A percentile compares a stretch with the other conserved stretches of the same genome.
These are phyloP conservation scores for Trichoderma citrinoviride DNA, from an alignment of 2,329 filamentous ascomycete species.

Conservation along the genomic window DNA sequence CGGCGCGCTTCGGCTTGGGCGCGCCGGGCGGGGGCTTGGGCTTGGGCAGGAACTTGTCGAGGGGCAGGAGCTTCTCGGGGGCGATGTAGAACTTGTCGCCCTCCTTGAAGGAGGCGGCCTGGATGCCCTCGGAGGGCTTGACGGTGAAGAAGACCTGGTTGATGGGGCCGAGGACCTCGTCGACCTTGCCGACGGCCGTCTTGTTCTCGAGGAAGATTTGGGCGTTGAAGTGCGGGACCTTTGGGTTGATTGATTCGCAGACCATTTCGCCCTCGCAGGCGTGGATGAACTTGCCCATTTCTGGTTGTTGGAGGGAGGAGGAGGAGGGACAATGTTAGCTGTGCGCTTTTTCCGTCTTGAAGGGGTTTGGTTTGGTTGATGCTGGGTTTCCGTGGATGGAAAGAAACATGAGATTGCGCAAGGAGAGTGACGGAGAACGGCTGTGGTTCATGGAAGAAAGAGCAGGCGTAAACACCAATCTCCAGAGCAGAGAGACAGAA, in stretches of 20 bases:
- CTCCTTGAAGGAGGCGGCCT: conserved; percentile 88
- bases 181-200: conserved; percentile 91
- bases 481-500: too few species aligned
- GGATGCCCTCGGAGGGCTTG: conserved; percentile 94
- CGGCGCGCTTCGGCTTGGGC: conserved; percentile 60
- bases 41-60: conserved; percentile 96
- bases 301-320: conserved; percentile 38
- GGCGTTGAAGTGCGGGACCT: conserved; percentile 98
- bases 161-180: conserved; percentile 95
- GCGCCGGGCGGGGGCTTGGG: conserved; percentile 72
- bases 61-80: conserved; percentile 86
- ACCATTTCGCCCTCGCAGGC: conserved; percentile 97
- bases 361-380: not conserved
- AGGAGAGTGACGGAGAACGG: too few species aligned
- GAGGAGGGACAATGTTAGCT: not conserved
- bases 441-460: too few species aligned
- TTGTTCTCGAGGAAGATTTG: conserved; percentile 99
- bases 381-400: not conserved
- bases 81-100: conserved; percentile 98
- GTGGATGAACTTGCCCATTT: conserved; percentile 94
- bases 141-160: conserved; percentile 99
- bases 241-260: conserved; percentile 90
- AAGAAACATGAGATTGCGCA: too few species aligned
- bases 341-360: not conserved
- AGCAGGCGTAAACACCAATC: too few species aligned